Base-by-base conservation (phyloP, 345 rosid genomes). In the Iberis pinnata region DNA sequence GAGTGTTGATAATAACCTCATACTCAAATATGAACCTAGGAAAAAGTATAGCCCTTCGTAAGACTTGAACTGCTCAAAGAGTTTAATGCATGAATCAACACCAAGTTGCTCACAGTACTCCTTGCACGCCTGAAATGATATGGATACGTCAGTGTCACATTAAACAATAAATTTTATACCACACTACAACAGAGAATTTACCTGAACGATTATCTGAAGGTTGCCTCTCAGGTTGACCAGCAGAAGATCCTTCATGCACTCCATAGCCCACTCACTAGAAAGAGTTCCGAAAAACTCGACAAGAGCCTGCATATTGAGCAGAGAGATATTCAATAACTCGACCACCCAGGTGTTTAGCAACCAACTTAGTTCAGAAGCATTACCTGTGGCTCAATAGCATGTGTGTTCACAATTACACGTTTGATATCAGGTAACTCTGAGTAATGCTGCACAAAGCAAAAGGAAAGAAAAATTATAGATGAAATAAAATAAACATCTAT, bases 351-450 rank as follows among this genome's bases (percentile, higher is more conserved):
- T 36, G 55, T 53, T 42, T 14, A 65, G 44, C 51, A 61, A 41
- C 42, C 27, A 27, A 11, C 35, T 32, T 47, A 40, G 61, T 61
- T 32, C 18, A 25, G 26, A 59, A 20, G 46, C 37, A 45, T 59
- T 60, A 88, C 99, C 95, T 88, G 99, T 13, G 99, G 99, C 84
- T 93, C 99, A 71, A 93, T 93, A 31, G 95, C 99, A 86, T 93
- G 97, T 14, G 99, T 93, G 75, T 93, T 88, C 67, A 93, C 99
- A 35, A 93, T 93, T 44, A 93, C 94, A 78, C 99, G 97, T 65
- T 93, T 93, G 60, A 93, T 83, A 78, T 93, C 99, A 11, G 99
- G 95, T 70, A 93, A 67, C 82, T 93, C 99, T 2, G 87, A 55
- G 73, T 88, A 93, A 69, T 93, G 99, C 99, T 88, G 89, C 87